Evolutionary conservation across 352 stramenopile species (phyloP).

Genomic region (Phytophthora podocarpi): DNA sequence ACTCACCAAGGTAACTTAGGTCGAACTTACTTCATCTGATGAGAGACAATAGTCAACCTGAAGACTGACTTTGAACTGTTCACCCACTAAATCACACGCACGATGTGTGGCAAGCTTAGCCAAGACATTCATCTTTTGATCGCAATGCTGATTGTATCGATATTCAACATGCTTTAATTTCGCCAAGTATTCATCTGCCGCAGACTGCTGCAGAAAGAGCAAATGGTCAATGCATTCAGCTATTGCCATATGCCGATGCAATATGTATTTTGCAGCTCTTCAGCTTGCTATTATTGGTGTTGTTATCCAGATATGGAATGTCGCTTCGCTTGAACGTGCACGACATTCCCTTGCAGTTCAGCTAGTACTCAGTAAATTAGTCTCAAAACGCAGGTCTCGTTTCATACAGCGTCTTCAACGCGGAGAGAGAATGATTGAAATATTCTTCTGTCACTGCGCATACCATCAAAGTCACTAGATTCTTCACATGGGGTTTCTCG

Average conservation of each 20-base stretch:
- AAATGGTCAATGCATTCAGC: conserved; percentile 13
- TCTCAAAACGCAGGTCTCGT: neutral
- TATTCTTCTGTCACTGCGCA: neutral
- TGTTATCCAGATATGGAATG: conserved; percentile 20
- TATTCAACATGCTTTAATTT: conserved; percentile 3
- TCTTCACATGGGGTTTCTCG: conserved; percentile 11
- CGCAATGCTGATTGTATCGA: conserved; percentile 2
- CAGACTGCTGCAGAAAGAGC: conserved; percentile 8
- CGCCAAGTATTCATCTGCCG: neutral
- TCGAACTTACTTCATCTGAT: neutral
- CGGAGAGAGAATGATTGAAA: neutral
- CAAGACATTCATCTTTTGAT: neutral
- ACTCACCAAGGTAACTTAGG: neutral
- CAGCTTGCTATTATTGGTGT: conserved; percentile 15
- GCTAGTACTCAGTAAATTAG: conserved; percentile 5
- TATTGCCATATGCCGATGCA: conserved; percentile 6
- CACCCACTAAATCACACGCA: conserved; percentile 5
- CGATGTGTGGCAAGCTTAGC: conserved; percentile 3
- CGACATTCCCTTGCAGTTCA: conserved; percentile 7
- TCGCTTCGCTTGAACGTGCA: neutral
- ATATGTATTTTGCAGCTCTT: conserved; percentile 4
- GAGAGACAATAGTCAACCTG: neutral
- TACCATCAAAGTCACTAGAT: conserved; percentile 12
- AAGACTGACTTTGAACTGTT: neutral
- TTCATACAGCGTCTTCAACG: neutral